A percentile compares a stretch with the other conserved stretches of the same genome.
phyloP scores from a whole-genome alignment of 2,329 filamentous ascomycete genomes.

The Calonectria crousiana region DNA sequence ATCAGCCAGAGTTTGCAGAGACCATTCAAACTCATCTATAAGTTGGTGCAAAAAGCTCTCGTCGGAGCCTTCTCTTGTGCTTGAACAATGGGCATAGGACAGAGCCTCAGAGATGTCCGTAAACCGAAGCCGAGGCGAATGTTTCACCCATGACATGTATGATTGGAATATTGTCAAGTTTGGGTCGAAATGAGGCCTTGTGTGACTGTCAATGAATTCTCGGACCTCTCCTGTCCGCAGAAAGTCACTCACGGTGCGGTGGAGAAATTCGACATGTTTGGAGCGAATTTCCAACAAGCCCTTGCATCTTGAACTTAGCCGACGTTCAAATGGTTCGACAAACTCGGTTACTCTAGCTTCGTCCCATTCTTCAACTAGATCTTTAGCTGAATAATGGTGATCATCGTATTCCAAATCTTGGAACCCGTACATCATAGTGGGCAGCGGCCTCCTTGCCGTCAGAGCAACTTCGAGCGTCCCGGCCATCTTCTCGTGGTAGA shows the following conservation, averaged over 20 bases:
- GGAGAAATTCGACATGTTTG: not conserved
- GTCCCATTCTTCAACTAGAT: not conserved
- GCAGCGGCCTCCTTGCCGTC: not conserved
- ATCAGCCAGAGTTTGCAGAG: not conserved
- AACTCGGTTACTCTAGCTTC: not conserved
- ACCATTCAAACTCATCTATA: not conserved
- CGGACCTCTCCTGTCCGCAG: not conserved
- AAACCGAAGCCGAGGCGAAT: not conserved
- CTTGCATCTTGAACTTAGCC: not conserved
- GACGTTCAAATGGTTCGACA: not conserved
- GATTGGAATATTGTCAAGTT: not conserved
- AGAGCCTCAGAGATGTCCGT: not conserved
- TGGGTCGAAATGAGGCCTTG: not conserved
- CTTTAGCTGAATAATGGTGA: slow-evolving; percentile 11
- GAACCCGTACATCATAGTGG: slow-evolving; percentile 1
- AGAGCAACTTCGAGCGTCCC: slow-evolving; percentile 13
- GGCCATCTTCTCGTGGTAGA: slow-evolving; percentile 17
- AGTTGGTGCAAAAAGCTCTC: not conserved
- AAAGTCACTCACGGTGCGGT: not conserved
- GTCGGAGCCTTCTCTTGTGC: not conserved
- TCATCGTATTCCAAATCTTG: slow-evolving; percentile 19
- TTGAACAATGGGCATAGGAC: not conserved
- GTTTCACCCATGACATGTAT: not conserved
- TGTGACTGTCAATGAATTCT: not conserved
- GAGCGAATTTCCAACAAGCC: not conserved